These are phyloP conservation scores for Apophysomyces trapeziformis DNA, from an alignment of 371 early-diverging fungal species.

Conservation along the genomic window DNA sequence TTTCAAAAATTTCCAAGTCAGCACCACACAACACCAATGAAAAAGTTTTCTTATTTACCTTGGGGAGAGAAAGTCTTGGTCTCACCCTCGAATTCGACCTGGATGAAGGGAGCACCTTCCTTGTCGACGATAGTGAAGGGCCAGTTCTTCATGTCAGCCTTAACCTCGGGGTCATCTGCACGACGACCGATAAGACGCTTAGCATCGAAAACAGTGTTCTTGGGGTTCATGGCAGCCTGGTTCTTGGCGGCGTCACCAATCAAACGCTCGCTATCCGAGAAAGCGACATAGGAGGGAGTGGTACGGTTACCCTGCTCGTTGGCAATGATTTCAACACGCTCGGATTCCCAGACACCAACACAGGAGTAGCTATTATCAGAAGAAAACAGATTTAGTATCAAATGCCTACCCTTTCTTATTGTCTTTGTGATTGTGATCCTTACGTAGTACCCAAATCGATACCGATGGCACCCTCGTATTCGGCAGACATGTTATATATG, in stretches of 20 bases:
- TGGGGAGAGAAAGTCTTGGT: conserved; percentile 83
- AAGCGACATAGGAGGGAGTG: conserved; percentile 97
- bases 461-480: conserved; percentile 74
- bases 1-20: conserved; percentile 14
- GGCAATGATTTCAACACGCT: conserved; percentile 85
- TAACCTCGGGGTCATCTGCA: conserved; percentile 83
- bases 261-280: conserved; percentile 87
- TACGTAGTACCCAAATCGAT: conserved; percentile 58
- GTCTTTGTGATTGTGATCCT: conserved; percentile 3
- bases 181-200: conserved; percentile 97
- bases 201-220: conserved; percentile 90
- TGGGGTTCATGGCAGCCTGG: conserved; percentile 91
- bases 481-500: conserved; percentile 59
- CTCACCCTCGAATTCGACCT: conserved; percentile 96
- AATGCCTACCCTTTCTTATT: not conserved
- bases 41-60: conserved; percentile 92
- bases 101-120: conserved; percentile 75
- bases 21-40: conserved; percentile 72
- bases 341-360: conserved; percentile 91
- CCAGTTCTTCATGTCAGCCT: conserved; percentile 83
- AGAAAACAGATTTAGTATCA: not conserved
- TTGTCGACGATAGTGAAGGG: conserved; percentile 89
- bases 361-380: conserved; percentile 74
- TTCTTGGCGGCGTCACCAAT: conserved; percentile 96
- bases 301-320: conserved; percentile 89